Base-by-base conservation (phyloP, 768 basidiomycete species). In the Phaeolepiota aurea region DNA sequence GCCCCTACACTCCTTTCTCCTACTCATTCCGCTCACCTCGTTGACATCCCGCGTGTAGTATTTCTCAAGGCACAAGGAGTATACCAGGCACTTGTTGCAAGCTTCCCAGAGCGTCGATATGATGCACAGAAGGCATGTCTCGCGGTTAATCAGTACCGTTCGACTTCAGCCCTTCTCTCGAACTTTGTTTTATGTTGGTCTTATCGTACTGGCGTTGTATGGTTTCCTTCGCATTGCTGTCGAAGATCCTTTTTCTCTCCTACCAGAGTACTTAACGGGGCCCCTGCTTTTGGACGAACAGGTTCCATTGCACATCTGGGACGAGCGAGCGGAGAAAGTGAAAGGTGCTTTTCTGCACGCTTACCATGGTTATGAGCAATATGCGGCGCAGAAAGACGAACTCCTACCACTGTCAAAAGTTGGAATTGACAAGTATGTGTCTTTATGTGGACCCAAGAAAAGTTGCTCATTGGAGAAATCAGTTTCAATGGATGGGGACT, bases 401-500 rank as follows among this genome's bases (percentile, higher is more conserved):
- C 56, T 87, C 5, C 52, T 48, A 12, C 82, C 85, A 0, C 4
- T 81, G 14, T 63, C 74, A 3, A 72, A 72, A 36, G 48, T 47
- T 2, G 55, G 56, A 16, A 55, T 66, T 14, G 60, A 82, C 57
- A 72, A 72, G 84, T 51, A 18, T 10, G 41, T 28, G 19, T 19
- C 32, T 38, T 40, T 22, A 18, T 21, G 25, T 30, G 32, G 0
- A 11, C 37, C 31, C 1, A 42, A 13, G 15, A 19, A 32, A 13
- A 14, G 38, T 28, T 21, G 20, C 13, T 28, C 18, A 4, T 28
- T 28, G 7, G 7, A 7, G 7, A 28, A 28, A 5, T 34, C 3
- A 87, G 84, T 45, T 83, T 87, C 55, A 87, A 87, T 52, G 82
- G 82, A 4, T 89, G 86, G 86, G 81, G 80, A 16, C 69, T 85